These are phyloP conservation scores for Fusarium buxicola DNA, from an alignment of 2,329 filamentous ascomycete species.

Conservation along the genomic window DNA sequence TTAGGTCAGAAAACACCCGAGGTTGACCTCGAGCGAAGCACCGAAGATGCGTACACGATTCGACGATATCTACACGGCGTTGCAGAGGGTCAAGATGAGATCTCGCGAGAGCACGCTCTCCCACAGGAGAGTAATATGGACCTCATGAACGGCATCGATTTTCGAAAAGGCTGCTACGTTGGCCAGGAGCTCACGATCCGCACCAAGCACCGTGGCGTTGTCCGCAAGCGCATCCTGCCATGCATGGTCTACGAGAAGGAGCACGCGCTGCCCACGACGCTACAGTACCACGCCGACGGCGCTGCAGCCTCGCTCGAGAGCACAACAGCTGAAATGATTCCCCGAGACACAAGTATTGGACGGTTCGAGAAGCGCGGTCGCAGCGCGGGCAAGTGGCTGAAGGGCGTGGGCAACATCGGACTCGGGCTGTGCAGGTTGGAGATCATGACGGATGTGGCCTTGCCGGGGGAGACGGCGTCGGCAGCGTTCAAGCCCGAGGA, in stretches of 20 bases:
- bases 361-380: slow-evolving; percentile 69
- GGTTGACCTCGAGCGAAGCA: slow-evolving; percentile 59
- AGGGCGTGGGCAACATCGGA: slow-evolving; percentile 85
- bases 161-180: slow-evolving; percentile 95
- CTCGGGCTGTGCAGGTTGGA: slow-evolving; percentile 88
- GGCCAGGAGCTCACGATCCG: slow-evolving; percentile 97
- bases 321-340: slow-evolving; percentile 53
- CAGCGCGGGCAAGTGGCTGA: slow-evolving; percentile 83
- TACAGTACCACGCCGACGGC: slow-evolving; percentile 60
- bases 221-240: slow-evolving; percentile 89
- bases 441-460: slow-evolving; percentile 84
- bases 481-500: slow-evolving; percentile 71
- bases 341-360: slow-evolving; percentile 61
- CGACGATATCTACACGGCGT: slow-evolving; percentile 84
- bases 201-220: slow-evolving; percentile 92
- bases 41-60: slow-evolving; percentile 74
- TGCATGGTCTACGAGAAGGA: slow-evolving; percentile 74
- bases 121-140: slow-evolving; percentile 94
- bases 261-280: slow-evolving; percentile 51
- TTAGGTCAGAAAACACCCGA: slow-evolving; percentile 47
- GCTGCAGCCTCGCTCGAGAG: slow-evolving; percentile 41
- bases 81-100: slow-evolving; percentile 85
- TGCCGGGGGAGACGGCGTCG: slow-evolving; percentile 75
- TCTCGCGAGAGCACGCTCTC: slow-evolving; percentile 76
- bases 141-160: slow-evolving; percentile 86